Conservation (phyloP, 2,329 filamentous ascomycete genomes). For the Fusarium cyanostomum region DNA sequence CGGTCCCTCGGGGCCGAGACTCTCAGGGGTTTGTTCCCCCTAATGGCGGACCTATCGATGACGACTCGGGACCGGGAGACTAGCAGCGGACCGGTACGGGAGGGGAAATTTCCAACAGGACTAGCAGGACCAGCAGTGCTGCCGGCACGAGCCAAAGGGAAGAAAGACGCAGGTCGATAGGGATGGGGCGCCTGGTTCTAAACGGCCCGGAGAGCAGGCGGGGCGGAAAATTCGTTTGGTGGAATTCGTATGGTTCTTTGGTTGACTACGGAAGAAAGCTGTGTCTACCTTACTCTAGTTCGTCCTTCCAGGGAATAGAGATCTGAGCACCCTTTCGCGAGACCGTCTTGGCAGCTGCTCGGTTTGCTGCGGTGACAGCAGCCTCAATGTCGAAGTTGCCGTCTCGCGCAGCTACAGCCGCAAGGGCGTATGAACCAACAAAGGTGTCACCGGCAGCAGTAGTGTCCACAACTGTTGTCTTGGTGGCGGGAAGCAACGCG, state of each 20-base stretch:
- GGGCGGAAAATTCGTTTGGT: constrained; percentile 16
- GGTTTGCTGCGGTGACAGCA: constrained; percentile 65
- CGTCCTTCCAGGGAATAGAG: constrained; percentile 57
- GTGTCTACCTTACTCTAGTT: constrained; percentile 47
- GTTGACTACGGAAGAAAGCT: constrained; percentile 24
- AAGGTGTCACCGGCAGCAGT: constrained; percentile 96
- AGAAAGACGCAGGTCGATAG: constrained; percentile 44
- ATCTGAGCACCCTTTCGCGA: constrained; percentile 54
- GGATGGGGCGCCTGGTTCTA: constrained; percentile 47
- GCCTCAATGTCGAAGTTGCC: constrained; percentile 62
- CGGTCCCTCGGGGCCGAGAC: constrained; percentile 36
- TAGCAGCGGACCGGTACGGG: constrained; percentile 12
- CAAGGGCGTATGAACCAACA: constrained; percentile 85
- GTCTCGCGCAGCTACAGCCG: constrained; percentile 63
- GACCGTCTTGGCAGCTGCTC: constrained; percentile 54
- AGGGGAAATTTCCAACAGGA: constrained; percentile 4
- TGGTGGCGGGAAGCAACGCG: constrained; percentile 68
- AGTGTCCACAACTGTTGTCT: constrained; percentile 85
- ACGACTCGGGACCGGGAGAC: constrained; percentile 14
- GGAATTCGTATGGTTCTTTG: constrained; percentile 25
- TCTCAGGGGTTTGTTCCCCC: constrained; percentile 30
- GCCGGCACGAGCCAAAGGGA: constrained; percentile 21
- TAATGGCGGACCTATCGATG: constrained; percentile 27
- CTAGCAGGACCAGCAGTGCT: neutral
- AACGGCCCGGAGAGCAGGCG: constrained; percentile 13